Conservation (phyloP, 352 stramenopile species). For the Globisporangium echinulatum region DNA sequence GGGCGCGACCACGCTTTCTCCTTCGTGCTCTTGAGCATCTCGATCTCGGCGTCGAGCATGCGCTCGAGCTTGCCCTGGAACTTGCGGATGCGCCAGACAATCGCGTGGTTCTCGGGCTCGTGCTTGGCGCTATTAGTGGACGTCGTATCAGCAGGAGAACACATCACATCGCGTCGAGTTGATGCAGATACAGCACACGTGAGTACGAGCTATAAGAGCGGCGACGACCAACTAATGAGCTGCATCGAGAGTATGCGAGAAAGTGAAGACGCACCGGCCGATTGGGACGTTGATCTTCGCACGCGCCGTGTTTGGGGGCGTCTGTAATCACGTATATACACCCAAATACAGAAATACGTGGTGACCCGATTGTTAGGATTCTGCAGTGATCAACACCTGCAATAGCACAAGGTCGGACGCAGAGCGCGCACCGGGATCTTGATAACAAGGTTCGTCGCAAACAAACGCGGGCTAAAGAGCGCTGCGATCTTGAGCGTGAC, state of each 20-base stretch:
- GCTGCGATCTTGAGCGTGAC: conserved; percentile 84
- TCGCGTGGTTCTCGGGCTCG: conserved; percentile 96
- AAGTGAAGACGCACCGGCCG: conserved; percentile 37
- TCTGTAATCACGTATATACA: conserved; percentile 18
- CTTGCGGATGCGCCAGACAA: conserved; percentile 97
- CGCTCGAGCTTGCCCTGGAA: conserved; percentile 94
- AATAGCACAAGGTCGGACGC: neutral
- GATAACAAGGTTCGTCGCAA: conserved; percentile 96
- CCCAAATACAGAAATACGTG: neutral
- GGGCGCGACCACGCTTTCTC: conserved; percentile 95
- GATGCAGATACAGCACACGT: neutral
- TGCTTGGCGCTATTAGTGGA: conserved; percentile 87
- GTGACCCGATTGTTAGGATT: neutral
- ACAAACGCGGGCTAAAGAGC: conserved; percentile 95
- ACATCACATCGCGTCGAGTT: neutral
- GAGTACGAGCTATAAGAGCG: no score
- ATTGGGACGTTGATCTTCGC: conserved; percentile 94
- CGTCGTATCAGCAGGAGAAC: no score
- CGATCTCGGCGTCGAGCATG: conserved; percentile 94
- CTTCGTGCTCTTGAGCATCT: conserved; percentile 95
- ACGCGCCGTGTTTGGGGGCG: conserved; percentile 94
- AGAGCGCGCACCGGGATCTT: conserved; percentile 72
- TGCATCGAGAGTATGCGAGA: neutral
- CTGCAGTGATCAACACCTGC: neutral
- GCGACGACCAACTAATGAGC: no score